Base-by-base conservation (phyloP, 2,329 filamentous ascomycete genomes). In the Paecilomyces sp. region DNA sequence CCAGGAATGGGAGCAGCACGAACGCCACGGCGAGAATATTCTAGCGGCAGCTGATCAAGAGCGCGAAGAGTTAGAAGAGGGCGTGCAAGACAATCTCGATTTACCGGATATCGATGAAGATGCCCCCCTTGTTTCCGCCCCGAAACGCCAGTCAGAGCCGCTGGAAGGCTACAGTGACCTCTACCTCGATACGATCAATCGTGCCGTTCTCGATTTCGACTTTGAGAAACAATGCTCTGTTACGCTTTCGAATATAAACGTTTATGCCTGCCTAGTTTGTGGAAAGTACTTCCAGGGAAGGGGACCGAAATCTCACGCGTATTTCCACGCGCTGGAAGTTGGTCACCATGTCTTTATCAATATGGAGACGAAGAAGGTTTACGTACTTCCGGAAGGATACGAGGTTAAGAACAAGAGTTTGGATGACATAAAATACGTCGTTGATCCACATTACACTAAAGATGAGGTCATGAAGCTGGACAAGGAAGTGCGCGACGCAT, bases 201-300 rank as follows among this genome's bases (percentile, higher is more conserved):
- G 94, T 69, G 86, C 88, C 70, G 88, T 96, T 54, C 87, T 97
- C 59, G 94, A 99, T 76, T 97, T 97, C 73, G 94, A 99, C 76
- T 99, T 99, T 73, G 94, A 99, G 74, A 99, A 99, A 81, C 85
- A 97, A 12, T 99, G 94, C 78, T 97, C 93, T 25, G 84, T 99
- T 65, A 96, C 91, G 34, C 83, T 99, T 7, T 96, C 92, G 55
- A 97, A 97, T 74, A 97, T 97, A 79, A 99, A 99, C 72, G 92
- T 99, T 53, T 99, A 99, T 74, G 94, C 94, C 9, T 99, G 94
- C 70, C 84, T 99, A 11, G 90, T 97, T 1, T 99, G 94, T 74
- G 94, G 94, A n/a, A 93, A 91, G 74, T 99, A 99, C 80, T 99
- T 89, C 74, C 92, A 97, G 75, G 94, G 94, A 57, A 85, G 94